Evolutionary conservation across 768 basidiomycete species (phyloP).

Genomic region (Daedaleopsis nitida): DNA sequence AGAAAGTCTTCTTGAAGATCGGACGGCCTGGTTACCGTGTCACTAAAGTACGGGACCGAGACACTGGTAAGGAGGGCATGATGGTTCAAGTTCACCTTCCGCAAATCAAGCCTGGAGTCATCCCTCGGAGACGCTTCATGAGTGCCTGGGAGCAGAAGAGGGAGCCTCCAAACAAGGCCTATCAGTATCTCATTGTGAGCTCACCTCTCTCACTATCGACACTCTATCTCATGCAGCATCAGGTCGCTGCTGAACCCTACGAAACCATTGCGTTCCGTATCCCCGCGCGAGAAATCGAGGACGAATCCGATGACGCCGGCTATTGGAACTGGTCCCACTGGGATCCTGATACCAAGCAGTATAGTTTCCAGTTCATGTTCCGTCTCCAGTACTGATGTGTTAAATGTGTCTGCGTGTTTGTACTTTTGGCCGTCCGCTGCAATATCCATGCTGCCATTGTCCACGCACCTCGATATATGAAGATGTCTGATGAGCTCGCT

Average conservation of each 20-base stretch:
- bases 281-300: conserved; percentile 95
- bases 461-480: not conserved
- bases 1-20: conserved; percentile 97
- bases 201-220: conserved; percentile 5
- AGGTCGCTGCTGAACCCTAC: conserved; percentile 99
- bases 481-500: too few species aligned
- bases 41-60: conserved; percentile 92
- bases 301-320: conserved; percentile 86
- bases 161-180: conserved; percentile 93
- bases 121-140: conserved; percentile 92
- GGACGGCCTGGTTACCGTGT: conserved; percentile 95
- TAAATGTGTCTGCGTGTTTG: conserved; percentile 16
- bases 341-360: conserved; percentile 99
- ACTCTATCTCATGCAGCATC: conserved; percentile 28
- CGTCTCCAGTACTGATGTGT: conserved; percentile 46
- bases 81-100: conserved; percentile 97
- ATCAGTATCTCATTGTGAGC: conserved; percentile 96
- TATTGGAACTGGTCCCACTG: conserved; percentile 99
- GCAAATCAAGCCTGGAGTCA: conserved; percentile 84
- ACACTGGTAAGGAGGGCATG: conserved; percentile 92
- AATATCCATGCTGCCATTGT: not conserved
- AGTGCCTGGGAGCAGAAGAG: conserved; percentile 96
- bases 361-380: conserved; percentile 98
- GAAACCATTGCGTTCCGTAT: conserved; percentile 99
- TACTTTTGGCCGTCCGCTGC: not conserved